phyloP scores from a whole-genome alignment of 2,329 filamentous ascomycete genomes.

The Capronia epimyces region DNA sequence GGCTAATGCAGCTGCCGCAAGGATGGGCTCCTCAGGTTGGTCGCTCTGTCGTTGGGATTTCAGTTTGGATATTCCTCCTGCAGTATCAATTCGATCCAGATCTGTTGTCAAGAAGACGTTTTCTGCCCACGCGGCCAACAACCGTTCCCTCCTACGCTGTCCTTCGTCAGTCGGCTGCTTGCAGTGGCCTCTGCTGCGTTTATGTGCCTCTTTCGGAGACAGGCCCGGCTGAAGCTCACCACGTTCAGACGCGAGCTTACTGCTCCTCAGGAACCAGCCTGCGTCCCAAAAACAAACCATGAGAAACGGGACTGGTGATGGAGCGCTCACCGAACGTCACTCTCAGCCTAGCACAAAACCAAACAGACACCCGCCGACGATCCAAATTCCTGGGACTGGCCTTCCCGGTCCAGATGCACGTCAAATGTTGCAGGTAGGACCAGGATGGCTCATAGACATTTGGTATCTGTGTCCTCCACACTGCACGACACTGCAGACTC shows the following conservation, averaged over 20 bases:
- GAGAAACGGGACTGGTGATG: neutral
- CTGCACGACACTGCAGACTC: neutral
- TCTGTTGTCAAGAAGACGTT: neutral
- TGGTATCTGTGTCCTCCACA: neutral
- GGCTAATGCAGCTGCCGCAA: constrained; percentile 7
- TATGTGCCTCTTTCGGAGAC: neutral
- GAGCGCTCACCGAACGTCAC: neutral
- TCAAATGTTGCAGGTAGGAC: constrained; percentile 5
- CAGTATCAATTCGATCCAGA: constrained; percentile 2
- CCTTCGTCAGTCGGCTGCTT: constrained; percentile 11
- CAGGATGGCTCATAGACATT: constrained; percentile 5
- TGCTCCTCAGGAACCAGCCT: neutral
- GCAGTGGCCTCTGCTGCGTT: constrained; percentile 5
- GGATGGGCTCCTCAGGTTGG: constrained; percentile 1
- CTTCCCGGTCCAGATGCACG: constrained; percentile 9
- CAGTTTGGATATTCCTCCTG: neutral
- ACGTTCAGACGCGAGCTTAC: neutral
- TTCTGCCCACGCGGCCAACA: constrained; percentile 1
- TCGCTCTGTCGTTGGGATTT: neutral
- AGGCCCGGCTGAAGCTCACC: neutral
- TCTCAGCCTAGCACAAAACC: constrained; percentile 1
- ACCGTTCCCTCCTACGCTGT: constrained; percentile 3
- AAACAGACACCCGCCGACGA: constrained; percentile 1
- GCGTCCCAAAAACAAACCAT: neutral
- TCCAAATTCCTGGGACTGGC: constrained; percentile 10